Evolutionary conservation across 352 stramenopile species (phyloP).

Genomic region (Phytophthora pini): DNA sequence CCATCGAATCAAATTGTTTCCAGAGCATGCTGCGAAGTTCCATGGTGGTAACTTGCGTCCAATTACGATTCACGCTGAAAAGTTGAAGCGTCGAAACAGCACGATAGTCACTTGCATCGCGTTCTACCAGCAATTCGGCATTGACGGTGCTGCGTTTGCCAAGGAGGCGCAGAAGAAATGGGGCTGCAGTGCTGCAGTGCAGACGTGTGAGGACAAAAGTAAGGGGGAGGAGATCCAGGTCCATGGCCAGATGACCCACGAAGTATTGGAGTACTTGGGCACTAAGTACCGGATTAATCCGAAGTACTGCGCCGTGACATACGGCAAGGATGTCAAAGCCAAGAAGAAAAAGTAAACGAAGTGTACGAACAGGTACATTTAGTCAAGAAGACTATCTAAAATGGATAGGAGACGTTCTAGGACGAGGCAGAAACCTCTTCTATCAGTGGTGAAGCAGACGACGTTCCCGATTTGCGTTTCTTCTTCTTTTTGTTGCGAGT

Average conservation of each 20-base stretch:
- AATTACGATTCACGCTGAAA: conserved; percentile 71
- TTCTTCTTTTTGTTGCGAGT: conserved; percentile 49
- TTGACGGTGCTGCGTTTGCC: conserved; percentile 70
- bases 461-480: conserved; percentile 38
- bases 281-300: conserved; percentile 74
- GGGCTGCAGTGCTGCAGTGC: conserved; percentile 72
- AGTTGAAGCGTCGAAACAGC: conserved; percentile 76
- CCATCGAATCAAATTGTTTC: conserved; percentile 75
- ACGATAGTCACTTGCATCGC: conserved; percentile 73
- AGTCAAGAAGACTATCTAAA: conserved; percentile 26
- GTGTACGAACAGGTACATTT: conserved; percentile 26
- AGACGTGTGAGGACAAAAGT: conserved; percentile 63
- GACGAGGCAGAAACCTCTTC: conserved; percentile 33
- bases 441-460: conserved; percentile 34
- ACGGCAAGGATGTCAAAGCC: conserved; percentile 81
- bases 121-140: conserved; percentile 84
- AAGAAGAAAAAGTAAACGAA: conserved; percentile 72
- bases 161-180: conserved; percentile 87
- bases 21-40: conserved; percentile 70
- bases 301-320: conserved; percentile 75
- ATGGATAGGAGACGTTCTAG: conserved; percentile 38
- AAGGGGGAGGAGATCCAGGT: conserved; percentile 79
- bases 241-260: conserved; percentile 83
- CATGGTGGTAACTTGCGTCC: conserved; percentile 60
- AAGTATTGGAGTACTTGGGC: conserved; percentile 69